A percentile compares a stretch with the other conserved stretches of the same genome.
Evolutionary conservation across 2,329 filamentous ascomycete genomes (phyloP).

Genomic region (Penicillium palitans): DNA sequence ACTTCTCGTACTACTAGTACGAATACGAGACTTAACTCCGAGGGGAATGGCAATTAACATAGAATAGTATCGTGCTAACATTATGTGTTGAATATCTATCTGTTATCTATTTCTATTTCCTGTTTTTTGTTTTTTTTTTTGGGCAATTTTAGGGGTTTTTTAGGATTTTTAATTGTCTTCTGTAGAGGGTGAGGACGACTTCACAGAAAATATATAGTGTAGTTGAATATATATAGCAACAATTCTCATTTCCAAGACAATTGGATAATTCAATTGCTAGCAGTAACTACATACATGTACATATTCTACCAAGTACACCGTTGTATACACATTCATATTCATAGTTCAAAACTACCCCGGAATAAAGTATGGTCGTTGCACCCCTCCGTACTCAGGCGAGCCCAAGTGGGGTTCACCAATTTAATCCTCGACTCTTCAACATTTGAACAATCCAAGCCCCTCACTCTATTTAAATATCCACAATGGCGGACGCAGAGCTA

Average conservation of each 20-base stretch:
- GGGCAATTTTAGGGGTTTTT: not conserved
- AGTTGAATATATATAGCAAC: too few species aligned
- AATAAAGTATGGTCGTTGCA: not conserved
- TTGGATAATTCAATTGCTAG: not conserved
- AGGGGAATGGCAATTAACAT: not conserved
- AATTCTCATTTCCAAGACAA: not conserved
- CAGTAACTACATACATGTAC: not conserved
- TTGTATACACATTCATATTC: not conserved
- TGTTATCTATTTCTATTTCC: not conserved
- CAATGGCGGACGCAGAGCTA: slow-evolving; percentile 66
- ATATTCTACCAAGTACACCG: not conserved
- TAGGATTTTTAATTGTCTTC: not conserved
- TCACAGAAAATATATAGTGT: not conserved
- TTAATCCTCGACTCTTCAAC: slow-evolving; percentile 15
- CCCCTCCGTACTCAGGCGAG: slow-evolving; percentile 23
- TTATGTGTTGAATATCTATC: not conserved
- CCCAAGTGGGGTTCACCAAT: slow-evolving; percentile 23
- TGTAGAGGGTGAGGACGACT: not conserved
- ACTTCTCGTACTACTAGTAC: not conserved
- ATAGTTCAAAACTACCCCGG: not conserved
- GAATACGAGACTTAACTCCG: not conserved
- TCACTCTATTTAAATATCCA: slow-evolving; percentile 1
- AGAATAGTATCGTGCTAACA: not conserved
- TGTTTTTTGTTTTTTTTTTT: not conserved
- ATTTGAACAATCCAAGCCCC: not conserved